Evolutionary conservation across 2,329 filamentous ascomycete species (phyloP), one percentile per base, ranked within the genome.

Genomic region (Claviceps sp.): DNA sequence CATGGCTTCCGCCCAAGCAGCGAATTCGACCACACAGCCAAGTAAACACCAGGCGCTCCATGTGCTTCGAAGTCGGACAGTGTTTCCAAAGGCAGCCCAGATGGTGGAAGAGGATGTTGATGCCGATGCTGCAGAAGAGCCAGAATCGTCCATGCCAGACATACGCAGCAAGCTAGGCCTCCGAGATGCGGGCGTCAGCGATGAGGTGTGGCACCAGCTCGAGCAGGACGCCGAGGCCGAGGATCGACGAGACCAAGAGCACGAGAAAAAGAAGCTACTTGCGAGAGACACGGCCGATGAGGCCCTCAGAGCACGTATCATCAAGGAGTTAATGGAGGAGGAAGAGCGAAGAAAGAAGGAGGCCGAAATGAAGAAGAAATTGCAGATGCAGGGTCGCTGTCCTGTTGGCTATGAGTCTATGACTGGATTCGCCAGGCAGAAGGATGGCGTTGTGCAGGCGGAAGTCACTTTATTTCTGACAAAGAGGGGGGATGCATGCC

Each of bases 381-480:
- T 88, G 56, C 64, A 60, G 56, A 34, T 57, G 1, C 70, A 79
- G 68, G 84, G 84, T 0, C 48, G 64, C 0, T 89, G 84, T 62
- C 68, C 71, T 0, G 40, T 51, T n/a, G 84, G 83, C 0, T 88
- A 47, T 59, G 51, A 53, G 84, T 83, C 0, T 88, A 47, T 59
- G 51, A 53, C 0, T 89, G 84, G 84, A 78, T 84, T 40, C 39
- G 39, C 1, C 39, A 40, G 39, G 26, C 78, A 76, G 57, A 74
- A 82, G 58, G 42, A 2, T 88, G 80, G 63, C 64, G 81, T 4
- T 87, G 84, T 65, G 72, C 73, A 0, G 84, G 76, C 0, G 83
- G 83, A 40, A 7, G 39, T 4, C 39, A 40, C 39, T 40, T 40
- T 40, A 16, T 40, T 5, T n/a, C 39, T 14, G 39, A 40, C 14